Evolutionary conservation across 140 eudicot genomes (phyloP).

Genomic region (Flaveria floridana): DNA sequence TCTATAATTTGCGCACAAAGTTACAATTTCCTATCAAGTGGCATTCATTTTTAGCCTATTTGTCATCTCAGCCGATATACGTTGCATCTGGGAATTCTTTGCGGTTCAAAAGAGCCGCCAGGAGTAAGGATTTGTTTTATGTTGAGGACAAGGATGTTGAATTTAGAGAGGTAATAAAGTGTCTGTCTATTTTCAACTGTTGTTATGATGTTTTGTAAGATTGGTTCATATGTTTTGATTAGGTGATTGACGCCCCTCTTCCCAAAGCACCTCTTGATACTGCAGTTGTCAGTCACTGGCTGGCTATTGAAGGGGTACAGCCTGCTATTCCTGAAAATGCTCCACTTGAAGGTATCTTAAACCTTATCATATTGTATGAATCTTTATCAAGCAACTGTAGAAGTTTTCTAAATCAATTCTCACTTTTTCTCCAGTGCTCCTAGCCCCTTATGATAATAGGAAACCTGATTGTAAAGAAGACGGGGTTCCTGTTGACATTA

Average conservation of each 20-base stretch:
- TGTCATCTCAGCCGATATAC: slow-evolving; percentile 63
- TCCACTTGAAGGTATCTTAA: slow-evolving; percentile 62
- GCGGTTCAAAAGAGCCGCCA: slow-evolving; percentile 75
- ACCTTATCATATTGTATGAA: slow-evolving; percentile 1
- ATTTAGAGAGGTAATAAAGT: slow-evolving; percentile 61
- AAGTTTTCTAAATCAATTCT: background rate
- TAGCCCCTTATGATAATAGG: slow-evolving; percentile 57
- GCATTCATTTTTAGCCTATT: background rate
- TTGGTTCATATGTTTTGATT: background rate
- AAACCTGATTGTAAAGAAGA: slow-evolving; percentile 75
- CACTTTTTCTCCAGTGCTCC: slow-evolving; percentile 46
- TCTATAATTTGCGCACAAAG: background rate
- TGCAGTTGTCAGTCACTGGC: slow-evolving; percentile 67
- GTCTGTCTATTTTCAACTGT: background rate
- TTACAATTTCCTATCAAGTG: background rate
- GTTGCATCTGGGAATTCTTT: slow-evolving; percentile 73
- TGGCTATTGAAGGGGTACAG: slow-evolving; percentile 95
- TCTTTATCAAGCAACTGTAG: background rate
- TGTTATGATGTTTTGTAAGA: background rate
- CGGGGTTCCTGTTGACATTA: slow-evolving; percentile 54
- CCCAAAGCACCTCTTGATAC: slow-evolving; percentile 80
- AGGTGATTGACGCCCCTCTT: slow-evolving; percentile 87
- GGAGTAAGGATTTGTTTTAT: slow-evolving; percentile 79
- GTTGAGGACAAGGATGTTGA: slow-evolving; percentile 79
- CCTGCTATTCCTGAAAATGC: slow-evolving; percentile 90